Percentiles rank a stretch among this genome's conserved stretches.
Evolutionary conservation across 2,329 filamentous ascomycete species (phyloP).

Genomic region (Botrytis paeoniae): DNA sequence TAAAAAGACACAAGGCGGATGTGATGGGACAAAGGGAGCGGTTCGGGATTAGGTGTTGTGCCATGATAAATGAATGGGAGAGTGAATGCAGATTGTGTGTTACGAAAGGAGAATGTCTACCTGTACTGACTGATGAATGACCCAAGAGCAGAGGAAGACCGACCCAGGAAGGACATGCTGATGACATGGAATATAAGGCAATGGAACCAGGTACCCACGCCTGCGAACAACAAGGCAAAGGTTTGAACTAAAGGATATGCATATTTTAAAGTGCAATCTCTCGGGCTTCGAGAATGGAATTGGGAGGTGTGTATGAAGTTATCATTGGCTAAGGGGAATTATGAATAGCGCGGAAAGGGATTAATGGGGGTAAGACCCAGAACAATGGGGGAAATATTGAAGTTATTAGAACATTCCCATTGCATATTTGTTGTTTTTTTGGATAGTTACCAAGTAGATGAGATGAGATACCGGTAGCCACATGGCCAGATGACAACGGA

Average conservation of each 20-base stretch:
- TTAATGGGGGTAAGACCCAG: not conserved
- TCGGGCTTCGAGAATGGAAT: conserved; percentile 15
- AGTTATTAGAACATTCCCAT: not conserved
- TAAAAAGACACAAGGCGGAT: conserved; percentile 2
- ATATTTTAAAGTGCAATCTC: conserved; percentile 15
- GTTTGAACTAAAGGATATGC: not conserved
- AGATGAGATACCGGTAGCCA: conserved; percentile 2
- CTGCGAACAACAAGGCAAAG: not conserved
- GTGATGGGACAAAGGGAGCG: conserved; percentile 3
- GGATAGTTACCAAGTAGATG: not conserved
- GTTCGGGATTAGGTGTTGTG: conserved; percentile 6
- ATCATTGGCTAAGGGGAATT: conserved; percentile 6
- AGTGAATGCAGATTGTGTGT: not conserved
- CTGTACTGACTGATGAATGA: not conserved
- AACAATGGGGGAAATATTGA: conserved; percentile 1
- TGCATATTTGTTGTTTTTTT: not conserved
- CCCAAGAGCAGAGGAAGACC: conserved; percentile 11
- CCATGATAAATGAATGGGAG: not conserved
- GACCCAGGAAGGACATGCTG: conserved; percentile 12
- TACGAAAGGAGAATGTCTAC: not conserved
- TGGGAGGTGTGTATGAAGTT: not conserved
- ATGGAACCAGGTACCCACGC: conserved; percentile 11
- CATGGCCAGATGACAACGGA: conserved; percentile 5
- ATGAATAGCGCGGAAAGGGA: not conserved
- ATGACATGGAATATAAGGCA: conserved; percentile 18